phyloP scores from a whole-genome alignment of 129 eudicot genomes.

The Logfia minima region DNA sequence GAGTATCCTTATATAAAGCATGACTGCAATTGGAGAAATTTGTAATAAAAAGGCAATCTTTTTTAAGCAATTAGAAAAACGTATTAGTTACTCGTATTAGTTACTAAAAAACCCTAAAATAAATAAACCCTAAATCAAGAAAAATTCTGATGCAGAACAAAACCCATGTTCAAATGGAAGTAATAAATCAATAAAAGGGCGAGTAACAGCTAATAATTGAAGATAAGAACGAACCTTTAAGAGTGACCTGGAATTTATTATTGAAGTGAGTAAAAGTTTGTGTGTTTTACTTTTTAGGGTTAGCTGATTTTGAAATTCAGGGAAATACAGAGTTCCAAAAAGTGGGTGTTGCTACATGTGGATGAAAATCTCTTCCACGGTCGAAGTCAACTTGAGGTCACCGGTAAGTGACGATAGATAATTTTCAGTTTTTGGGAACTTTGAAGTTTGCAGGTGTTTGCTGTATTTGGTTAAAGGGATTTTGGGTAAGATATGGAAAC shows the following conservation, averaged over 20 bases:
- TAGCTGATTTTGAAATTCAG: constrained; percentile 18
- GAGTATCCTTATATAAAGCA: constrained; percentile 6
- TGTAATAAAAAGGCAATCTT: background rate
- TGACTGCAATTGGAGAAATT: background rate
- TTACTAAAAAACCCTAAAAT: constrained; percentile 6
- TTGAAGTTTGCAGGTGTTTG: constrained; percentile 2
- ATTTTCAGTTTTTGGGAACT: constrained; percentile 11
- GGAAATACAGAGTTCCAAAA: constrained; percentile 6
- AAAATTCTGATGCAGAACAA: constrained; percentile 4
- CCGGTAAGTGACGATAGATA: background rate
- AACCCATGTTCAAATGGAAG: constrained; percentile 19
- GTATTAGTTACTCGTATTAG: background rate
- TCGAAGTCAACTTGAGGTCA: constrained; percentile 14
- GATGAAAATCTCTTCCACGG: constrained; percentile 26
- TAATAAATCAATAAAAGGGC: constrained; percentile 4
- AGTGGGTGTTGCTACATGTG: constrained; percentile 25
- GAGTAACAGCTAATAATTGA: background rate
- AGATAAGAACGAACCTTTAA: constrained; percentile 24
- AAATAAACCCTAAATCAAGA: constrained; percentile 16
- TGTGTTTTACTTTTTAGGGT: background rate
- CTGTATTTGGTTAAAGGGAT: background rate
- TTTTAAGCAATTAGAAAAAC: background rate
- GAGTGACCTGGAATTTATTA: background rate
- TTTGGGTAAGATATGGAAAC: background rate
- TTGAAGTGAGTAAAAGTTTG: constrained; percentile 18